Percentiles rank a stretch among this genome's conserved stretches.
Evolutionary conservation across 2,329 filamentous ascomycete genomes (phyloP).

Genomic region (Ceratocystis cacaofunesta): DNA sequence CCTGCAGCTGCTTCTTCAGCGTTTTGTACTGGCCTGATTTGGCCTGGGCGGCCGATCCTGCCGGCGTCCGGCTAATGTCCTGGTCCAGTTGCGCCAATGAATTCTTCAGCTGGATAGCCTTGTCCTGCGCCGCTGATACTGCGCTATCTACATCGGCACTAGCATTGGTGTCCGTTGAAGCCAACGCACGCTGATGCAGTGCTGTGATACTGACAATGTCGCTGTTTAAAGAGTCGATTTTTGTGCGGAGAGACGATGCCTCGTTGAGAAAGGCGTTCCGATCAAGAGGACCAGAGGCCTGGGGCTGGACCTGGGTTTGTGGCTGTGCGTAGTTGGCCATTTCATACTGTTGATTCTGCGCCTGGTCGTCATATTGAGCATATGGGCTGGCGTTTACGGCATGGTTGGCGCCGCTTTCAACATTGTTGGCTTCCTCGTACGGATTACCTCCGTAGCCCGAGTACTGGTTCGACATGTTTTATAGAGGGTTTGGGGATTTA

Average conservation of each 20-base stretch:
- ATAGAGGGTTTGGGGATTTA: not conserved
- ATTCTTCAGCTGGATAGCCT: slow-evolving; percentile 63
- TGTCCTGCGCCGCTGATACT: slow-evolving; percentile 53
- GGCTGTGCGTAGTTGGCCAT: slow-evolving; percentile 35
- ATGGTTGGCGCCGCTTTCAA: slow-evolving; percentile 23
- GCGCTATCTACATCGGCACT: slow-evolving; percentile 49
- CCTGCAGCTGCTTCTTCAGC: slow-evolving; percentile 58
- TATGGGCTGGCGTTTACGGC: not conserved
- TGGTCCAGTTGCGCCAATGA: slow-evolving; percentile 62
- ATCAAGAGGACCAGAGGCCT: slow-evolving; percentile 29
- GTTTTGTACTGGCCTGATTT: slow-evolving; percentile 57
- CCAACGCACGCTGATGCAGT: slow-evolving; percentile 57
- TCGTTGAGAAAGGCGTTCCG: slow-evolving; percentile 55
- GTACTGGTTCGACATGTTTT: slow-evolving; percentile 28
- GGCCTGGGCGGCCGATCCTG: slow-evolving; percentile 41
- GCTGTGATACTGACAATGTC: slow-evolving; percentile 53
- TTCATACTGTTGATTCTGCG: slow-evolving; percentile 30
- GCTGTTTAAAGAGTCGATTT: slow-evolving; percentile 51
- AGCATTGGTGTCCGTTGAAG: slow-evolving; percentile 41
- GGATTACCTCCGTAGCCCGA: slow-evolving; percentile 50
- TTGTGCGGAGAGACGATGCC: slow-evolving; percentile 49
- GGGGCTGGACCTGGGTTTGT: slow-evolving; percentile 21
- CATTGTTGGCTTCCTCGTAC: slow-evolving; percentile 39
- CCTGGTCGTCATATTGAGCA: slow-evolving; percentile 19
- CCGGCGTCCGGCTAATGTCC: slow-evolving; percentile 33